Base-by-base conservation (phyloP, 2,329 filamentous ascomycete species). In the Emergomyces pasteurianus region DNA sequence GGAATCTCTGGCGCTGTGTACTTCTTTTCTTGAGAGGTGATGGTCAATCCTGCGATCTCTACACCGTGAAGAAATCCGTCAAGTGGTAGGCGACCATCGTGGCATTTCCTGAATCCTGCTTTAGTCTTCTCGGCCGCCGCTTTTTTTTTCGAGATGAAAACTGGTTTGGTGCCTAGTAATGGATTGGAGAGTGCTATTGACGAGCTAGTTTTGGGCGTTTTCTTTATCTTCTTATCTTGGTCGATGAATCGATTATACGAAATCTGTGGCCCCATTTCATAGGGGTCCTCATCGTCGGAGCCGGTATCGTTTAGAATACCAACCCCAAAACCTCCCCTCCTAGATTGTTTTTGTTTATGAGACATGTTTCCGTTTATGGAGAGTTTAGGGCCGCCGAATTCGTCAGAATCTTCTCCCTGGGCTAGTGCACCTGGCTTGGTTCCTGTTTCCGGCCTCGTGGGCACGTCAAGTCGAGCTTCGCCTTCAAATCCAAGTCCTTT, bases 201-300 rank as follows among this genome's bases (percentile, higher is more conserved):
- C 3, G 71, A 65, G 21, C 70, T 53, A 62, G 80, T 79, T 26
- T 42, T 43, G 49, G 65, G 42, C 61, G 83, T 84, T 69, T 87
- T 86, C 67, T 83, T 88, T 71, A 90, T 92, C 72, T 87, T 88
- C 73, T 89, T 95, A 64, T 92, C 87, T 0, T 86, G 88, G 21
- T 90, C 91, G 62, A 96, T 84, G 5, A 87, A 81, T 47, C 86
- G 84, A 67, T 89, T 95, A 73, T 95, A 96, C 14, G 87, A 90
- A 71, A 96, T 95, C 66, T 86, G 87, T 0, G 94, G 94, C 0
- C 92, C 92, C 59, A 97, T 86, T 61, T 92, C 89, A 70, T 96
- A 97, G 0, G 90, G 89, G 68, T 96, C 92, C 68, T 97, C 94
- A 68, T 97, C 94, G 53, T 96, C 92, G 66, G 92, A 96, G 12